A percentile compares a stretch with the other conserved stretches of the same genome.
These are phyloP conservation scores for Forsythia viridissima DNA, from an alignment of 257 asterid genomes.

Conservation along the genomic window DNA sequence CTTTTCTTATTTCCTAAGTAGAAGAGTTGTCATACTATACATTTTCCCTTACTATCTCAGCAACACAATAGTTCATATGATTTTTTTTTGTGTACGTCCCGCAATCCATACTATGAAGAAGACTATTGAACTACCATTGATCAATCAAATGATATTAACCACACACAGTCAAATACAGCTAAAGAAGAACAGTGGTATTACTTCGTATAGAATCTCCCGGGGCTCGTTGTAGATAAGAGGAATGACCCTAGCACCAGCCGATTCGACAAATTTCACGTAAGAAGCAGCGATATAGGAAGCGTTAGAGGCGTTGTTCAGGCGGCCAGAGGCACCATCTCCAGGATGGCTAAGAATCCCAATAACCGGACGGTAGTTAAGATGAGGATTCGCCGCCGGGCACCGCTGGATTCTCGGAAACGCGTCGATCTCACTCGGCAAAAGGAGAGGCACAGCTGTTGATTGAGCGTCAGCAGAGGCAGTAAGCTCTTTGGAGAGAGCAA, in stretches of 20 bases:
- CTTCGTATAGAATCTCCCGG: slow-evolving; percentile 49
- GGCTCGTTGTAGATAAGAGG: slow-evolving; percentile 88
- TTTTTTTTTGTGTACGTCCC: no score
- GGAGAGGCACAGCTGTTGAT: slow-evolving; percentile 27
- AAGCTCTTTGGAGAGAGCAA: slow-evolving; percentile 49
- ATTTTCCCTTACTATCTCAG: background rate
- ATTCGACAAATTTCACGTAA: slow-evolving; percentile 84
- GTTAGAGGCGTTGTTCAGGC: slow-evolving; percentile 54
- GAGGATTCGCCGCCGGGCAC: slow-evolving; percentile 56
- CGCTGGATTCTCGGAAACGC: slow-evolving; percentile 27
- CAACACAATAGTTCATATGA: background rate
- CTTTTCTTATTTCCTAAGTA: background rate
- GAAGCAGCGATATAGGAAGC: slow-evolving; percentile 90
- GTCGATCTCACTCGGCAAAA: slow-evolving; percentile 44
- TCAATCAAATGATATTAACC: background rate
- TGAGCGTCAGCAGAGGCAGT: slow-evolving; percentile 32
- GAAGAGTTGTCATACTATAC: background rate
- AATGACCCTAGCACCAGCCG: slow-evolving; percentile 93
- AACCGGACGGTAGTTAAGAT: slow-evolving; percentile 75
- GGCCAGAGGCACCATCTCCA: slow-evolving; percentile 90
- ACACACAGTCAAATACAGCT: background rate
- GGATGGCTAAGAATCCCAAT: slow-evolving; percentile 88
- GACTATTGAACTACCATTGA: background rate
- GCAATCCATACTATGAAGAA: no score
- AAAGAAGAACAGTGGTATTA: slow-evolving; percentile 15